phyloP scores from a whole-genome alignment of 1,139 yeast genomes.

The Sugiyamaella sp. region DNA sequence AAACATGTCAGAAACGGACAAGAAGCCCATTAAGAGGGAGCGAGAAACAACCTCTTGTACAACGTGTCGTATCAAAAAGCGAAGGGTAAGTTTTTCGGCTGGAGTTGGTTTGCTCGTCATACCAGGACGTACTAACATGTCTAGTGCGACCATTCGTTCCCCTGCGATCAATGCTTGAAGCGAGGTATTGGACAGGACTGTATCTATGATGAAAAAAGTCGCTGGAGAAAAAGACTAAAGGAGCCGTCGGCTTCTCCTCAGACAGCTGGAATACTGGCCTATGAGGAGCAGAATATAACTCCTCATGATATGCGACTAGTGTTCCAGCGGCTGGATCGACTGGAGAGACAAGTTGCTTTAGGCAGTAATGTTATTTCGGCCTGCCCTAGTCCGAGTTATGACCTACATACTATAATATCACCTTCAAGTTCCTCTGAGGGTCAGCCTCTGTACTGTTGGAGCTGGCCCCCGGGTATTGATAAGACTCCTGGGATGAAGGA shows the following conservation, averaged over 20 bases:
- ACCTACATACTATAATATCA: constrained; percentile 1
- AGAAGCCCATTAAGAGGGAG: constrained; percentile 10
- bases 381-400: constrained; percentile 8
- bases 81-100: constrained; percentile 16
- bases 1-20: not conserved
- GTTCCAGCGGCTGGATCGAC: constrained; percentile 15
- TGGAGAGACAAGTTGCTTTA: constrained; percentile 16
- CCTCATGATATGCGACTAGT: constrained; percentile 10
- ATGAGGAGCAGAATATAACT: not conserved
- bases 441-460: constrained; percentile 7
- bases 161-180: constrained; percentile 20
- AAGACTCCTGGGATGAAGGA: constrained; percentile 15
- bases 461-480: constrained; percentile 17
- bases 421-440: constrained; percentile 3
- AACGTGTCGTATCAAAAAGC: constrained; percentile 18
- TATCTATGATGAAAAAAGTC: constrained; percentile 20
- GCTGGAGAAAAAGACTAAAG: constrained; percentile 18
- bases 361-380: not conserved
- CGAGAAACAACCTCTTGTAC: constrained; percentile 22
- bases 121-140: not conserved
- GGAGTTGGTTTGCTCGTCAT: no score
- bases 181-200: constrained; percentile 19
- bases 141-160: constrained; percentile 22
- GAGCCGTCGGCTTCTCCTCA: not conserved
- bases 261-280: not conserved